phyloP scores from a whole-genome alignment of 2,329 filamentous ascomycete genomes.

The Ascochyta clinopodiicola region DNA sequence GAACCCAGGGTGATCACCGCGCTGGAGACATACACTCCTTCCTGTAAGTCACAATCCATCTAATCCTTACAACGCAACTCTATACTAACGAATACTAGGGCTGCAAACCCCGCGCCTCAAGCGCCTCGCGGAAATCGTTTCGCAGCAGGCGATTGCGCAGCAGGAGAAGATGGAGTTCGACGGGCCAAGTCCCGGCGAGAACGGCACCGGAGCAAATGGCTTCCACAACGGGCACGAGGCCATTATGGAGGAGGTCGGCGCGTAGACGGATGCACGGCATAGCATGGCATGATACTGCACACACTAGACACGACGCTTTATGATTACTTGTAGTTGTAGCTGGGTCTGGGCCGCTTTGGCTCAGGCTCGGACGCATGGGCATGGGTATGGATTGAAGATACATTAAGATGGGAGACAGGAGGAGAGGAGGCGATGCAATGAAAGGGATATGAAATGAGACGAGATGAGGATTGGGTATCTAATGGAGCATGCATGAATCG shows the following conservation, averaged over 20 bases:
- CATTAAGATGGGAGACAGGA: too few species aligned
- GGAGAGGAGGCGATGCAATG: too few species aligned
- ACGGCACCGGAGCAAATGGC: slow-evolving; percentile 30
- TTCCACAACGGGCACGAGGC: slow-evolving; percentile 31
- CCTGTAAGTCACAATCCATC: slow-evolving; percentile 69
- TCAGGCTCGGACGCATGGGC: not conserved
- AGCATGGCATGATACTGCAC: not conserved
- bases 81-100: slow-evolving; percentile 63
- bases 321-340: slow-evolving; percentile 12
- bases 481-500: not conserved
- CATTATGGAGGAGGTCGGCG: slow-evolving; percentile 31
- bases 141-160: slow-evolving; percentile 92
- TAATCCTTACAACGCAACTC: not conserved
- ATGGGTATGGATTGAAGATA: too few species aligned
- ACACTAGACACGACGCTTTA: slow-evolving; percentile 11
- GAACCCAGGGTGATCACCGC: slow-evolving; percentile 96
- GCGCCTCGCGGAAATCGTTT: slow-evolving; percentile 97
- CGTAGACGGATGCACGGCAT: not conserved
- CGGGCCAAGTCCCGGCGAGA: slow-evolving; percentile 29
- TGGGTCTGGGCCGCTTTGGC: not conserved
- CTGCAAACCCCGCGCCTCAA: slow-evolving; percentile 95
- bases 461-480: not conserved
- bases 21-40: slow-evolving; percentile 96
- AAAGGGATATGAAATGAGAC: not conserved
- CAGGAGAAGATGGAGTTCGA: slow-evolving; percentile 79